These are phyloP conservation scores for Aegilops tauschii DNA, from an alignment of 176 grass and related monocot genomes.

Conservation along the genomic window DNA sequence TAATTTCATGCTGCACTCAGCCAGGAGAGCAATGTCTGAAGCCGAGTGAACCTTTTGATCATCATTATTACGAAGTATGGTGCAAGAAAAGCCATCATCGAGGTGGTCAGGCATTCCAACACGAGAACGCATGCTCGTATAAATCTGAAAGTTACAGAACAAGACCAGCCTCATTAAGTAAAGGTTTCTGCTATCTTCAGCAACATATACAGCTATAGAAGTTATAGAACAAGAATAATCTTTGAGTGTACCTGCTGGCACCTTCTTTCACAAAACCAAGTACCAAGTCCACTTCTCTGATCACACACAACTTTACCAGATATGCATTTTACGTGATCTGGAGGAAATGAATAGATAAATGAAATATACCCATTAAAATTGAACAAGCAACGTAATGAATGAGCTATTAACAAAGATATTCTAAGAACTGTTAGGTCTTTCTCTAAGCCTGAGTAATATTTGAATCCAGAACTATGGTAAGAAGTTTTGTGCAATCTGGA, in stretches of 20 bases:
- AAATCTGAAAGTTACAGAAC: constrained; percentile 53
- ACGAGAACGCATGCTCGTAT: constrained; percentile 48
- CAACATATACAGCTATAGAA: not conserved
- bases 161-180: constrained; percentile 22
- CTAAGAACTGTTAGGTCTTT: not conserved
- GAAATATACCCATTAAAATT: constrained; percentile 6
- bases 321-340: constrained; percentile 86
- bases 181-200: not conserved
- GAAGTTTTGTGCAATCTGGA: not conserved
- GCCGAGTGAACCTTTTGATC: constrained; percentile 53
- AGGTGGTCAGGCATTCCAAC: constrained; percentile 61
- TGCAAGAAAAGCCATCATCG: constrained; percentile 55
- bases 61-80: constrained; percentile 63
- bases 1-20: constrained; percentile 96
- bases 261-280: constrained; percentile 77
- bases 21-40: constrained; percentile 59
- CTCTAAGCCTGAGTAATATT: not conserved
- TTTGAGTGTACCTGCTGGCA: constrained; percentile 67
- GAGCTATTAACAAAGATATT: constrained; percentile 6
- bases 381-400: not conserved
- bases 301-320: constrained; percentile 33
- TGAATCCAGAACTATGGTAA: constrained; percentile 10
- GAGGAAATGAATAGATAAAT: constrained; percentile 33
- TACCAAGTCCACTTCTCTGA: constrained; percentile 35
- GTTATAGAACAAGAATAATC: constrained; percentile 23